Evolutionary conservation across 2,329 filamentous ascomycete species (phyloP).

Genomic region (Cyclaneusma minus): DNA sequence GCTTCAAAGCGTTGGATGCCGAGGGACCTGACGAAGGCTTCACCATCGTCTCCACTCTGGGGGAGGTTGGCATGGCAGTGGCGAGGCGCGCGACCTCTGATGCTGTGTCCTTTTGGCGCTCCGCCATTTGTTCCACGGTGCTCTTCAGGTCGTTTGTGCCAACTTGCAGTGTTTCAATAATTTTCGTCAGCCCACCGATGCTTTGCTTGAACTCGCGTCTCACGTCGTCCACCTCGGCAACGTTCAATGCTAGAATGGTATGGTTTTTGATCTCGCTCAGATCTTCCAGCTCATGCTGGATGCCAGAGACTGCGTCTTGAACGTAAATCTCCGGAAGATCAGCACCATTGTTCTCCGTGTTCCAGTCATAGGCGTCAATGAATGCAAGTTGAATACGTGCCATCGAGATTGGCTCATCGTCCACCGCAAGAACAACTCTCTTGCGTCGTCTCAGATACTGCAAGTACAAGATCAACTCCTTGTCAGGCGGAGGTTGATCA

Average conservation of each 20-base stretch:
- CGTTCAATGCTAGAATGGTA: slow-evolving; percentile 85
- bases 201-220: slow-evolving; percentile 94
- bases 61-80: slow-evolving; percentile 7
- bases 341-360: slow-evolving; percentile 82
- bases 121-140: slow-evolving; percentile 73
- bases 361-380: slow-evolving; percentile 99
- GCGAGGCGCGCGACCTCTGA: slow-evolving; percentile 58
- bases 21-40: too few relatives aligned
- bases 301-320: slow-evolving; percentile 85
- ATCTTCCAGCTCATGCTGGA: slow-evolving; percentile 94
- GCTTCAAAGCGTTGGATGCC: not conserved
- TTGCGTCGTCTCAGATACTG: slow-evolving; percentile 97
- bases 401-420: slow-evolving; percentile 69
- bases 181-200: slow-evolving; percentile 59
- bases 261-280: slow-evolving; percentile 86
- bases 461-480: slow-evolving; percentile 83
- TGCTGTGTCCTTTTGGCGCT: slow-evolving; percentile 76
- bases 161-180: slow-evolving; percentile 77
- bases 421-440: slow-evolving; percentile 80
- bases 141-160: slow-evolving; percentile 71
- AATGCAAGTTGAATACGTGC: slow-evolving; percentile 86
- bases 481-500: slow-evolving; percentile 45
- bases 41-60: too few relatives aligned
- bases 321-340: slow-evolving; percentile 97
- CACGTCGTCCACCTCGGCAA: slow-evolving; percentile 87